Conservation (phyloP, 495 filamentous ascomycete genomes). For the Penicillium argentinense region DNA sequence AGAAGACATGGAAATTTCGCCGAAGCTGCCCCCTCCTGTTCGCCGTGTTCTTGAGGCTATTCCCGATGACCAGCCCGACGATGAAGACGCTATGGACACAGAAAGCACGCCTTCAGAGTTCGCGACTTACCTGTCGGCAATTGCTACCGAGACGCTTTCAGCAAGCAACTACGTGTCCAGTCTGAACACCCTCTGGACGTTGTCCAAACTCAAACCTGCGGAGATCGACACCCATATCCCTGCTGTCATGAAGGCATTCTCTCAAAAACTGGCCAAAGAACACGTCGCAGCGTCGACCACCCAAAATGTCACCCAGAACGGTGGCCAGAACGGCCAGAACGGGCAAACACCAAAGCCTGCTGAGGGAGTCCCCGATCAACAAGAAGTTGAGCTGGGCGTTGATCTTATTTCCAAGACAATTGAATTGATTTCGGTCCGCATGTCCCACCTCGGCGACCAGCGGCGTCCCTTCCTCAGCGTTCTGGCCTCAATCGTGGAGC, state of each 20-base stretch:
- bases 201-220: slow-evolving; percentile 77
- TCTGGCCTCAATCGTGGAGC: slow-evolving; percentile 89
- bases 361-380: slow-evolving; percentile 63
- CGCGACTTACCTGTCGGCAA: slow-evolving; percentile 72
- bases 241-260: slow-evolving; percentile 88
- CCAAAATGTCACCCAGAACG: slow-evolving; percentile 34
- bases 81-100: slow-evolving; percentile 85
- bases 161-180: slow-evolving; percentile 78
- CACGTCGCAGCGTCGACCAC: slow-evolving; percentile 76
- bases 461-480: slow-evolving; percentile 91
- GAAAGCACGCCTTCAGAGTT: slow-evolving; percentile 74
- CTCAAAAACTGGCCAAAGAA: slow-evolving; percentile 88
- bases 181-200: slow-evolving; percentile 87
- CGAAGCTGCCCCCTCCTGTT: slow-evolving; percentile 60
- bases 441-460: slow-evolving; percentile 91
- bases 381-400: slow-evolving; percentile 82
- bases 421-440: slow-evolving; percentile 84
- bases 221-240: slow-evolving; percentile 87
- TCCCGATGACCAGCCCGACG: slow-evolving; percentile 82
- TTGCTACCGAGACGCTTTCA: slow-evolving; percentile 79
- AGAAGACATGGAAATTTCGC: slow-evolving; percentile 60
- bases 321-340: slow-evolving; percentile 30
- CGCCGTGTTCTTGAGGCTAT: slow-evolving; percentile 85
- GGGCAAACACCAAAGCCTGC: slow-evolving; percentile 30
- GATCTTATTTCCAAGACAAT: slow-evolving; percentile 90